A percentile compares a stretch with the other conserved stretches of the same genome.
Conservation (phyloP, 2,329 filamentous ascomycete genomes). For the Penicillium hesseltinei region DNA sequence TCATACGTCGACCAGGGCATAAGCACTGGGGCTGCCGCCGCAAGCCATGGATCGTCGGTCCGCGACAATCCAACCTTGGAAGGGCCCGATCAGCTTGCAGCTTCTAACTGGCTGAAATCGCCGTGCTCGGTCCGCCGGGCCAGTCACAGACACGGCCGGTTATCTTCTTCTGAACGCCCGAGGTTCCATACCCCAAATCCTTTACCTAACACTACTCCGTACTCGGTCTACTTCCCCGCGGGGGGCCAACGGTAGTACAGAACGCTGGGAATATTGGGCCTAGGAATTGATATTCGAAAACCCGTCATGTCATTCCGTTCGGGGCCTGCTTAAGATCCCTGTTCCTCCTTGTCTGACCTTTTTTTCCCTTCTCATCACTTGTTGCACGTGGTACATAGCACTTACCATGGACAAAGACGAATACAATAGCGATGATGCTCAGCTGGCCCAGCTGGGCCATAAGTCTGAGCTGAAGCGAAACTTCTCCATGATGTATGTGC, state of each 20-base stretch:
- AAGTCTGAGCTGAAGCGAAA: conserved; percentile 58
- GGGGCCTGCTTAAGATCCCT: conserved; percentile 3
- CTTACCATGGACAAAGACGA: conserved; percentile 17
- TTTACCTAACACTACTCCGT: conserved; percentile 24
- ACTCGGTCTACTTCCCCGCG: conserved; percentile 12
- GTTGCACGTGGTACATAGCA: conserved; percentile 1
- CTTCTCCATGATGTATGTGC: conserved; percentile 51
- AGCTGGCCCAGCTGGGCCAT: conserved; percentile 57
- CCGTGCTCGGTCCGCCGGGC: conserved; percentile 14
- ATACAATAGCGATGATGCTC: conserved; percentile 45
- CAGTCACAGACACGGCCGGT: conserved; percentile 11
- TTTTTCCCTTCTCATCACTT: conserved; percentile 6
- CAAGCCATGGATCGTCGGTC: conserved; percentile 9
- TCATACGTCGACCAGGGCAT: not conserved
- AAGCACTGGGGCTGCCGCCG: conserved; percentile 16
- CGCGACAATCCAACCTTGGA: not conserved
- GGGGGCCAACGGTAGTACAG: conserved; percentile 7
- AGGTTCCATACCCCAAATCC: conserved; percentile 19
- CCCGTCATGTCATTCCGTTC: conserved; percentile 9
- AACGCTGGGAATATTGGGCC: not conserved
- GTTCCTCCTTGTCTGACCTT: not conserved
- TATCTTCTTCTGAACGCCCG: conserved; percentile 9
- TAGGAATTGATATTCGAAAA: conserved; percentile 19
- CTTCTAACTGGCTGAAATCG: conserved; percentile 10
- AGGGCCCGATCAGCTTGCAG: not conserved